phyloP scores from a whole-genome alignment of 169 alveolate species.

The Sarcocystis neurona region DNA sequence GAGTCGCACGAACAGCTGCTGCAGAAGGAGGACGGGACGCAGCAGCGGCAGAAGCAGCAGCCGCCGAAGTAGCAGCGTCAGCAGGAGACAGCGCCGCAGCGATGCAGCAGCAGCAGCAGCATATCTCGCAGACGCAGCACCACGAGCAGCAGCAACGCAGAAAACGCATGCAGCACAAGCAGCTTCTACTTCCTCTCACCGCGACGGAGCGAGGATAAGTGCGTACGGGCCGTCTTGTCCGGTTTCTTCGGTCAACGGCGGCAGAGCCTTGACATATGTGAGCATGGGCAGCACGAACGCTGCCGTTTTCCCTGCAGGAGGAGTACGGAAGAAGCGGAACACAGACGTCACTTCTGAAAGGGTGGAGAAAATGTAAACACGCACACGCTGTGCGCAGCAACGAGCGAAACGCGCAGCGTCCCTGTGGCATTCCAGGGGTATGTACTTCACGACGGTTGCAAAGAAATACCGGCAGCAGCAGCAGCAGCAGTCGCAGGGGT shows the following conservation, averaged over 20 bases:
- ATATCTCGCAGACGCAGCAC: slow-evolving; percentile 3
- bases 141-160: background rate
- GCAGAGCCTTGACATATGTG: slow-evolving; percentile 85
- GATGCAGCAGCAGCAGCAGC: slow-evolving; percentile 1
- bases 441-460: background rate
- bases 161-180: background rate
- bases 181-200: too few species aligned
- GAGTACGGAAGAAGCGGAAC: background rate
- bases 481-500: too few species aligned
- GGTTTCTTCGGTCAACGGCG: slow-evolving; percentile 89
- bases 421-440: background rate
- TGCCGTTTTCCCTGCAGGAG: slow-evolving; percentile 90
- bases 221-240: slow-evolving; percentile 95
- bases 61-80: too few species aligned
- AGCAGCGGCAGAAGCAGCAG: too few species aligned
- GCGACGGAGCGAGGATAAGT: slow-evolving; percentile 92
- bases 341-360: background rate
- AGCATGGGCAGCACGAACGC: slow-evolving; percentile 96
- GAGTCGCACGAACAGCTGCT: too few species aligned
- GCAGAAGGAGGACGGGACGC: too few species aligned
- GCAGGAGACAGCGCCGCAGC: background rate
- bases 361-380: background rate
- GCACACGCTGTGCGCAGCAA: background rate
- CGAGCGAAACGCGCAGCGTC: background rate
- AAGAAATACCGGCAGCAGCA: too few species aligned